Evolutionary conservation across 306 rosid species (phyloP).

Genomic region (Prunus armeniaca): DNA sequence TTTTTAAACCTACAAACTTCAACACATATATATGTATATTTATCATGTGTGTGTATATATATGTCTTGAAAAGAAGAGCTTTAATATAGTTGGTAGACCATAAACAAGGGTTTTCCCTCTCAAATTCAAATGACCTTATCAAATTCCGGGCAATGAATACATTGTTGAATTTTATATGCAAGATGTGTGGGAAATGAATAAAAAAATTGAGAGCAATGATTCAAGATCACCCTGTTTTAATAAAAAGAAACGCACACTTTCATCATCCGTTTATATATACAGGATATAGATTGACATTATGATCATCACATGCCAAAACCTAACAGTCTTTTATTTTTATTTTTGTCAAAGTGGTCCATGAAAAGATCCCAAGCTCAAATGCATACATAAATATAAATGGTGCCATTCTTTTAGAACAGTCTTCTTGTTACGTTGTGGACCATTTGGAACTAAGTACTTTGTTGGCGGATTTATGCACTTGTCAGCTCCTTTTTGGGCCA

Average conservation of each 20-base stretch:
- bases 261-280: not conserved
- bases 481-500: not conserved
- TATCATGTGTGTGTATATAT: too few relatives aligned
- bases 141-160: not conserved
- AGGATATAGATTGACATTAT: not conserved
- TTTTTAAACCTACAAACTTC: too few relatives aligned
- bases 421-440: too few relatives aligned
- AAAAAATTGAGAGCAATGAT: not conserved
- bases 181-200: not conserved
- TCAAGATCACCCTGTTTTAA: not conserved
- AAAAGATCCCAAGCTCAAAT: too few relatives aligned
- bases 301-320: not conserved
- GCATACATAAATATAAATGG: too few relatives aligned
- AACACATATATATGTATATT: not conserved
- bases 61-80: too few relatives aligned
- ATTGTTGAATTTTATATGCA: not conserved
- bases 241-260: not conserved
- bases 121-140: conserved; percentile 2
- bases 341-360: too few relatives aligned
- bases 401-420: too few relatives aligned
- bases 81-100: not conserved
- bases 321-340: too few relatives aligned
- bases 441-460: conserved; percentile 1
- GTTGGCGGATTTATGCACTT: conserved; percentile 8
- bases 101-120: too few relatives aligned